phyloP scores from a whole-genome alignment of 2,329 filamentous ascomycete genomes.

The Colletotrichum sp. region DNA sequence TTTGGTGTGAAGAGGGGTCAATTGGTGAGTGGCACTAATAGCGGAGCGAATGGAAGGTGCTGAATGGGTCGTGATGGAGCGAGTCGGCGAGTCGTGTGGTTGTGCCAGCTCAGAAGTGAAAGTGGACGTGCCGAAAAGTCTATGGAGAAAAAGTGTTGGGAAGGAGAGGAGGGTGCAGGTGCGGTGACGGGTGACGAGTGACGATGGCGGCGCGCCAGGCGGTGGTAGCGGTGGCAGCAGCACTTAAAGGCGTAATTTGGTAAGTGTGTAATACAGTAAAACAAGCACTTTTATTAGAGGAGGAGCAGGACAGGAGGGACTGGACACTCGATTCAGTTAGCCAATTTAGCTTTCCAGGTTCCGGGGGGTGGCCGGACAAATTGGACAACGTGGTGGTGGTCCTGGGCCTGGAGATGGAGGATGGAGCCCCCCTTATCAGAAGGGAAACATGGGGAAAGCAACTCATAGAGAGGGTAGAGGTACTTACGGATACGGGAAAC shows the following conservation, averaged over 20 bases:
- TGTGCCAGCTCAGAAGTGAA: background rate
- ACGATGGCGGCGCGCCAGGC: constrained; percentile 13
- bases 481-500: background rate
- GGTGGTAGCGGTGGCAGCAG: background rate
- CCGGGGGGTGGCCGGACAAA: constrained; percentile 4
- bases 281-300: constrained; percentile 20
- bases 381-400: constrained; percentile 11
- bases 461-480: background rate
- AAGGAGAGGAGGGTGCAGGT: background rate
- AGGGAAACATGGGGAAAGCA: constrained; percentile 7
- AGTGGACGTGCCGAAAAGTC: background rate
- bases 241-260: background rate
- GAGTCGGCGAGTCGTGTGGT: background rate
- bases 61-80: background rate
- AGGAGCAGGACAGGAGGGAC: background rate
- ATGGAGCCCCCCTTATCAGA: background rate
- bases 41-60: constrained; percentile 11
- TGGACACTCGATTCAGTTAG: constrained; percentile 15
- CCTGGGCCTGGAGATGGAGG: background rate
- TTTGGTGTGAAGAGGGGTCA: constrained; percentile 11
- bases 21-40: constrained; percentile 8
- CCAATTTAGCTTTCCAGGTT: constrained; percentile 16
- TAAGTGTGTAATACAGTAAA: constrained; percentile 17
- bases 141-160: constrained; percentile 4
- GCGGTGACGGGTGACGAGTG: background rate